These are phyloP conservation scores for Neoarthrinium moseri DNA, from an alignment of 2,329 filamentous ascomycete species.

Conservation along the genomic window DNA sequence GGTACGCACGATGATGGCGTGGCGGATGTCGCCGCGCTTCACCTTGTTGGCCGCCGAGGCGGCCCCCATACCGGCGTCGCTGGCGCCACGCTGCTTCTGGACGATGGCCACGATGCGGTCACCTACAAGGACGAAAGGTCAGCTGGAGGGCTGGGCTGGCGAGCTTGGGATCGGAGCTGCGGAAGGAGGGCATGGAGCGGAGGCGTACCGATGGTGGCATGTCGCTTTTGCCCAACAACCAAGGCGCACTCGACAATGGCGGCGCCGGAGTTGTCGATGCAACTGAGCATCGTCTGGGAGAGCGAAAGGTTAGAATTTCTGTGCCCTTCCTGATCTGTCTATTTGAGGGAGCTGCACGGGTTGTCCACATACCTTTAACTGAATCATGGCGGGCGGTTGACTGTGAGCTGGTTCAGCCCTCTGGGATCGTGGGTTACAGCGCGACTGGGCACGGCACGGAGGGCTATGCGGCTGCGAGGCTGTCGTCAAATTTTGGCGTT, in stretches of 20 bases:
- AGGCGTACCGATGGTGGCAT: slow-evolving; percentile 79
- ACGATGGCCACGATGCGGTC: slow-evolving; percentile 97
- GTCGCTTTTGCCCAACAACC: slow-evolving; percentile 85
- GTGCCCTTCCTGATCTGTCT: too few species aligned
- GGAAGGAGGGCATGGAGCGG: neutral
- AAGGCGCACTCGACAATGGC: slow-evolving; percentile 95
- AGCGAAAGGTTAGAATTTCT: neutral
- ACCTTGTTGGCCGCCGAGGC: slow-evolving; percentile 84
- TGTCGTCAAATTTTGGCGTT: slow-evolving; percentile 11
- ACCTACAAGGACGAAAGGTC: slow-evolving; percentile 51
- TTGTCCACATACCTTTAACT: slow-evolving; percentile 68
- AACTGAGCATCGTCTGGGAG: slow-evolving; percentile 87
- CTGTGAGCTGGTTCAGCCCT: slow-evolving; percentile 8
- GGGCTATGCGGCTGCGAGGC: slow-evolving; percentile 1
- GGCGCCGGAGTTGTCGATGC: slow-evolving; percentile 99
- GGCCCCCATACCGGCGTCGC: slow-evolving; percentile 69
- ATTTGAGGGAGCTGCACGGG: neutral
- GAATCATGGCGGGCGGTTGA: slow-evolving; percentile 71
- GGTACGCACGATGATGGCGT: slow-evolving; percentile 92
- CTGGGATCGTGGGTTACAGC: neutral
- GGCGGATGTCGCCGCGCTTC: slow-evolving; percentile 91
- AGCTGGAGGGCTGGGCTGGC: neutral
- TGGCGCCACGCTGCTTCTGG: slow-evolving; percentile 86
- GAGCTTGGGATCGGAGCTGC: neutral
- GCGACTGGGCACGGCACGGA: too few species aligned